These are phyloP conservation scores for Triticum urartu DNA, from an alignment of 176 grass and related monocot genomes.

Conservation along the genomic window DNA sequence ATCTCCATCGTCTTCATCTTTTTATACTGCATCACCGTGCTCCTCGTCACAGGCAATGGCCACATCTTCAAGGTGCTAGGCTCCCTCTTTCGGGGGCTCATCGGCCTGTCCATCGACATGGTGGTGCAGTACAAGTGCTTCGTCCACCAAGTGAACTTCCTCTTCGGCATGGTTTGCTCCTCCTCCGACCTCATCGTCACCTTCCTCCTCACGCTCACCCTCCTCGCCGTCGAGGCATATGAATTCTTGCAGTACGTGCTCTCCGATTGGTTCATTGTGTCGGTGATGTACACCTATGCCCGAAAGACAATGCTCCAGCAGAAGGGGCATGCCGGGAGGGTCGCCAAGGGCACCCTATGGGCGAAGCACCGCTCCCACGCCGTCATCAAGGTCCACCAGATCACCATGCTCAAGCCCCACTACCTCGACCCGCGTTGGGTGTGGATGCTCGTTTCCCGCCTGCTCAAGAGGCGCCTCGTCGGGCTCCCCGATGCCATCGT, in stretches of 20 bases:
- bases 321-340: not conserved
- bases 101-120: slow-evolving; percentile 11
- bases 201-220: slow-evolving; percentile 28
- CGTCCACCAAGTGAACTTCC: not conserved
- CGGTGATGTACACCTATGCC: slow-evolving; percentile 12
- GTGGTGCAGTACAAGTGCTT: slow-evolving; percentile 34
- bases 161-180: slow-evolving; percentile 19
- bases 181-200: slow-evolving; percentile 36
- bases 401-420: slow-evolving; percentile 20
- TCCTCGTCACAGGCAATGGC: slow-evolving; percentile 37
- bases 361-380: not conserved
- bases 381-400: slow-evolving; percentile 23
- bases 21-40: slow-evolving; percentile 9
- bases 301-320: not conserved
- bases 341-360: not conserved
- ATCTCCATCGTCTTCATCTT: slow-evolving; percentile 31
- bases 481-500: not conserved
- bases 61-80: slow-evolving; percentile 16
- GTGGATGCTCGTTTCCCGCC: slow-evolving; percentile 21
- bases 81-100: not conserved
- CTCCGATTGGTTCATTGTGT: slow-evolving; percentile 15
- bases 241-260: slow-evolving; percentile 9
- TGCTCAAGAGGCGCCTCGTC: slow-evolving; percentile 13
- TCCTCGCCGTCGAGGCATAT: slow-evolving; percentile 25
- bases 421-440: not conserved